These are phyloP conservation scores for Jaltomata sinuosa DNA, from an alignment of 257 asterid species.

Conservation along the genomic window DNA sequence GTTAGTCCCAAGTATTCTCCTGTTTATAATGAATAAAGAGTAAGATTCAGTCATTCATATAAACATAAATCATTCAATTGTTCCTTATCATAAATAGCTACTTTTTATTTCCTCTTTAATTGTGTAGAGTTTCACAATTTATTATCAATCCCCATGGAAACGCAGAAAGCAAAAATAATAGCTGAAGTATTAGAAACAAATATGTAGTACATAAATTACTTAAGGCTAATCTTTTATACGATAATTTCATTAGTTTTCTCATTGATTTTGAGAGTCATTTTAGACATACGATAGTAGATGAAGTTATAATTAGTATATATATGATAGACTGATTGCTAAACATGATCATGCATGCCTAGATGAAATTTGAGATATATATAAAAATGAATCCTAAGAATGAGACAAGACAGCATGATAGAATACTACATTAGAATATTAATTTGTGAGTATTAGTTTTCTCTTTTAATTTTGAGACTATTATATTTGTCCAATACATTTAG, in stretches of 20 bases:
- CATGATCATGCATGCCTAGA: background rate
- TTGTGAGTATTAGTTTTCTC: no score
- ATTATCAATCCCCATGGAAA: background rate
- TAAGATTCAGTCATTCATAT: background rate
- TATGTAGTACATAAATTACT: background rate
- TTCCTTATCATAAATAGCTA: background rate
- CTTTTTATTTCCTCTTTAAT: background rate
- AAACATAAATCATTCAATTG: background rate
- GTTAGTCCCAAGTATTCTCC: conserved; percentile 24
- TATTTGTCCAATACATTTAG: no score
- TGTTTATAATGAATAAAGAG: background rate
- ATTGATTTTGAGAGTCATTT: background rate
- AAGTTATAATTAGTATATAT: background rate
- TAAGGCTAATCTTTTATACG: background rate
- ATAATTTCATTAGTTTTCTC: background rate
- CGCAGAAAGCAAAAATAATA: background rate
- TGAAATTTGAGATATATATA: no score
- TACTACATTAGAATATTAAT: no score
- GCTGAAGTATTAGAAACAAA: background rate
- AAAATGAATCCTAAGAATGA: background rate
- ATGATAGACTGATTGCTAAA: no score
- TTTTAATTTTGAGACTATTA: no score
- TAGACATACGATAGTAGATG: background rate
- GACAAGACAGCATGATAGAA: background rate
- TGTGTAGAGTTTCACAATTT: background rate